Evolutionary conservation across 106 monocot species (phyloP).

Genomic region (Allium cepa): DNA sequence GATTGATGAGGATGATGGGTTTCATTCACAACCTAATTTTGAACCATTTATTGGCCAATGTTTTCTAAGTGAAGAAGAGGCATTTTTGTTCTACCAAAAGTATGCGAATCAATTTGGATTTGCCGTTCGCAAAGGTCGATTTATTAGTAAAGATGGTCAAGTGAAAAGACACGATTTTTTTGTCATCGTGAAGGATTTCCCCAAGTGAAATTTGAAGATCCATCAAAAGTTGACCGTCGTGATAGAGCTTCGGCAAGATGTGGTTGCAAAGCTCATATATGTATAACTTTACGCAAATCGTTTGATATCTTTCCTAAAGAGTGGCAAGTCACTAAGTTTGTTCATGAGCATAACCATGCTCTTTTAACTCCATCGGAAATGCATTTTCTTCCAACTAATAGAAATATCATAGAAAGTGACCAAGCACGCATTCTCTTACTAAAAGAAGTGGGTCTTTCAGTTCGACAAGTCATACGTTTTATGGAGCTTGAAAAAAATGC

Average conservation of each 20-base stretch:
- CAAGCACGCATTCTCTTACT: neutral
- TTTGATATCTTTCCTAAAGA: conserved; percentile 7
- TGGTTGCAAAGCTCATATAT: neutral
- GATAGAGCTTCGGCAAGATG: neutral
- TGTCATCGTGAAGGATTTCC: neutral
- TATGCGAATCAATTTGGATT: neutral
- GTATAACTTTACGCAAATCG: neutral
- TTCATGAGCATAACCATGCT: neutral
- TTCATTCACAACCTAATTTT: neutral
- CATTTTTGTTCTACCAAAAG: neutral
- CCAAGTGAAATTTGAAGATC: conserved; percentile 5
- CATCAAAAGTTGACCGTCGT: neutral
- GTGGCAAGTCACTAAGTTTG: neutral
- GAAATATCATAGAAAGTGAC: neutral
- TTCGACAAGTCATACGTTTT: neutral
- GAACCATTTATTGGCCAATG: conserved; percentile 5
- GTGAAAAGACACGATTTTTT: neutral
- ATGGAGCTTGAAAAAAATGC: conserved; percentile 12
- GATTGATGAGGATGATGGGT: neutral
- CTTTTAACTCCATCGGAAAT: neutral
- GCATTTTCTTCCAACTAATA: neutral
- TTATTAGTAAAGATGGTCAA: neutral
- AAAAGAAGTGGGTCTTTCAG: conserved; percentile 1
- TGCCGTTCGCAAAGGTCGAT: neutral
- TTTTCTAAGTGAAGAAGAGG: conserved; percentile 9